These are phyloP conservation scores for Solanum acaule DNA, from an alignment of 257 asterid genomes.

Conservation along the genomic window DNA sequence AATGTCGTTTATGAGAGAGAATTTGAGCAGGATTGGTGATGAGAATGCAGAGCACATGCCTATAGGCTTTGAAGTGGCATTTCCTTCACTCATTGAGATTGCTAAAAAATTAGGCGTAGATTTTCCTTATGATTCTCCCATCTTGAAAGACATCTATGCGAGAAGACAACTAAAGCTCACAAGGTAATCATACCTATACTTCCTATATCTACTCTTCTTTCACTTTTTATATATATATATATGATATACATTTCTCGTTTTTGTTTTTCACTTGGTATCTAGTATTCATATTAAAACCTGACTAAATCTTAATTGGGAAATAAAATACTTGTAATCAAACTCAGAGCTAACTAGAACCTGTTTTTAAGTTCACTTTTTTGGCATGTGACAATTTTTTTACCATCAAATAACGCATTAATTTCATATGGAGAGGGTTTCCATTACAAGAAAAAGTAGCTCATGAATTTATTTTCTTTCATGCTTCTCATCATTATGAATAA, in stretches of 20 bases:
- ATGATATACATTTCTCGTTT: neutral
- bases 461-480: neutral
- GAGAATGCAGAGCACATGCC: slow-evolving; percentile 87
- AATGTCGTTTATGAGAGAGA: slow-evolving; percentile 34
- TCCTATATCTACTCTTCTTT: neutral
- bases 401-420: neutral
- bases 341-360: no score
- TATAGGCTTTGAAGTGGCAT: slow-evolving; percentile 77
- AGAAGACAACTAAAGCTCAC: slow-evolving; percentile 53
- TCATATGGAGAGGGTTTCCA: neutral
- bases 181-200: slow-evolving; percentile 24
- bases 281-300: neutral
- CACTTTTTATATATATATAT: no score
- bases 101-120: slow-evolving; percentile 48
- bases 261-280: neutral
- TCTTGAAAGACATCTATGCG: slow-evolving; percentile 46
- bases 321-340: no score
- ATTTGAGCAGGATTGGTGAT: slow-evolving; percentile 43
- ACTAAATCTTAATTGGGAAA: neutral
- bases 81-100: slow-evolving; percentile 73
- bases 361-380: no score
- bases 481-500: neutral
- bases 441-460: neutral
- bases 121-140: slow-evolving; percentile 42
- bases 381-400: no score